Base-by-base conservation (phyloP, 1,139 yeast species). In the Nematodospora anomalae region DNA sequence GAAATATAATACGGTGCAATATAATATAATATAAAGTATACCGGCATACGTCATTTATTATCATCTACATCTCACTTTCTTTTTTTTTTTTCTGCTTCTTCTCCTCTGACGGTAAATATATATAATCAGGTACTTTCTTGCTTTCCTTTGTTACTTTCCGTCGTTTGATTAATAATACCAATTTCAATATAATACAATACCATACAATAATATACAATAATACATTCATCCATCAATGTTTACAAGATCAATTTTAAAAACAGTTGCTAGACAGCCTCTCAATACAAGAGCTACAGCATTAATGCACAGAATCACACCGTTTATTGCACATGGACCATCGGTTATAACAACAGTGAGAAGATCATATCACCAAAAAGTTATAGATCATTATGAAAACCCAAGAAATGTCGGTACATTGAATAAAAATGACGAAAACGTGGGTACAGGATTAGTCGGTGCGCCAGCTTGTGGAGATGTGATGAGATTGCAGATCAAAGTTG, bases 381-480 rank as follows among this genome's bases (percentile, higher is more conserved):
- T 92, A 51, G 98, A 92, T 60, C 98, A 92, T 62, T 92, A 92
- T 65, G 82, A 87, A 57, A 90, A 90, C 67, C 98, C 98, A 43
- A 79, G 98, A 62, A 92, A 92, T 58, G 98, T 92, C 30, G 98
- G 98, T 13, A 77, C 96, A 6, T 67, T 92, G 63, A 88, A 89
- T 64, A 89, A 90, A 66, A 74, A 73, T 45, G 78, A 80, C 43
- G 55, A 64, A 16, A 78, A 81, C 49, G 97, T 92, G n/a, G 98
- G 98, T 30, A 92, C 98, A 2, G 98, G 98, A 2, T 76, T 92
- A 30, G 98, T 92, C 13, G 92, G 98, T 37, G 98, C 98, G 0
- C 98, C 98, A 39, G 98, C 98, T 1, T 92, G 98, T 70, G 98
- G 98, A 42, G 98, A 92, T 69, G 98, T 92, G 36, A 92, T 92